Conservation (phyloP, 495 filamentous ascomycete species). For the Paragyromitra xinjiangensis region DNA sequence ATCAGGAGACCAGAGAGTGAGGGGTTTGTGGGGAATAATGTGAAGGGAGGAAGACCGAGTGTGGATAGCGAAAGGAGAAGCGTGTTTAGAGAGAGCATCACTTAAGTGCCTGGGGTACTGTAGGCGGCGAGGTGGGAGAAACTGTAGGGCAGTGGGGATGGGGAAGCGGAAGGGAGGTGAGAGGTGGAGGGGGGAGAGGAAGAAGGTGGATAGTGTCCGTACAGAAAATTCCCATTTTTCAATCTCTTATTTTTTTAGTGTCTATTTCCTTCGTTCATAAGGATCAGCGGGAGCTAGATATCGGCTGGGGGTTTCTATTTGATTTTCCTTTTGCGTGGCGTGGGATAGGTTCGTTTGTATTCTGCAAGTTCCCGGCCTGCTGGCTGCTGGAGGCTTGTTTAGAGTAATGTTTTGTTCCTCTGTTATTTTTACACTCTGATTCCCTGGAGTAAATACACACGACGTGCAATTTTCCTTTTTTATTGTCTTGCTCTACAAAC, state of each 20-base stretch:
- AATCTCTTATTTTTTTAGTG: slow-evolving; percentile 47
- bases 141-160: slow-evolving; percentile 4
- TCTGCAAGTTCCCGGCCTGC: slow-evolving; percentile 40
- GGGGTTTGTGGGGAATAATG: slow-evolving; percentile 56
- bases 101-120: slow-evolving; percentile 29
- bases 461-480: slow-evolving; percentile 21
- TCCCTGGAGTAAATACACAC: slow-evolving; percentile 35
- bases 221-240: slow-evolving; percentile 43
- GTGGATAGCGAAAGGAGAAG: slow-evolving; percentile 64
- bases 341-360: slow-evolving; percentile 47
- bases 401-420: slow-evolving; percentile 51
- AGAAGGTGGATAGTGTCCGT: slow-evolving; percentile 27
- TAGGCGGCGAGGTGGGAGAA: neutral
- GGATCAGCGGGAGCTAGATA: slow-evolving; percentile 53
- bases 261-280: slow-evolving; percentile 44
- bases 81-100: slow-evolving; percentile 64
- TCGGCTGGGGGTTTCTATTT: slow-evolving; percentile 44
- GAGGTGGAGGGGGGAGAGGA: neutral
- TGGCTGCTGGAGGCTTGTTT: slow-evolving; percentile 42
- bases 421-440: slow-evolving; percentile 37
- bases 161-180: neutral
- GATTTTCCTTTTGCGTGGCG: slow-evolving; percentile 45
- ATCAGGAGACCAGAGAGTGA: slow-evolving; percentile 51
- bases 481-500: slow-evolving; percentile 19
- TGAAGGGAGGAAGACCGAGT: slow-evolving; percentile 60